Evolutionary conservation across 2,329 filamentous ascomycete species (phyloP).

Genomic region (Ophiostoma quercus): DNA sequence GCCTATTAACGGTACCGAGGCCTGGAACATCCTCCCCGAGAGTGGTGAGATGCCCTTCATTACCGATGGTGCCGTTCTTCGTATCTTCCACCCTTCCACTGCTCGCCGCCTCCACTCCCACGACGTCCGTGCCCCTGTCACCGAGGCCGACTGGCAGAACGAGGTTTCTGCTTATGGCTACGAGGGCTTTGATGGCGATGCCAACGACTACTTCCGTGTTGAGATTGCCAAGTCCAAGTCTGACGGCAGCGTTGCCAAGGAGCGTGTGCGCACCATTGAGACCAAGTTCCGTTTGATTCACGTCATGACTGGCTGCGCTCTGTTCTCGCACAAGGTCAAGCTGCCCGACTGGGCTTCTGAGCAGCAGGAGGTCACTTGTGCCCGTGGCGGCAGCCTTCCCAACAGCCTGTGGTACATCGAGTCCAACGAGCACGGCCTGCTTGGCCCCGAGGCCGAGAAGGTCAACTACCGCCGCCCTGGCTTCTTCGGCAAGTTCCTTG

Average conservation of each 20-base stretch:
- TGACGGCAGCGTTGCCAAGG: conserved; percentile 69
- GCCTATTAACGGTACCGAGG: conserved; percentile 70
- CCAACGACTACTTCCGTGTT: conserved; percentile 90
- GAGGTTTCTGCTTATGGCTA: conserved; percentile 97
- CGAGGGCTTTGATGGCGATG: conserved; percentile 92
- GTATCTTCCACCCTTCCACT: conserved; percentile 77
- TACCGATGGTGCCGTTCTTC: conserved; percentile 72
- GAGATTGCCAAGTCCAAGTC: conserved; percentile 93
- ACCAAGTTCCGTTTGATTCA: conserved; percentile 95
- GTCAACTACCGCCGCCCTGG: conserved; percentile 94
- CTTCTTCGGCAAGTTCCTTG: conserved; percentile 97
- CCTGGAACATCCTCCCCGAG: conserved; percentile 72
- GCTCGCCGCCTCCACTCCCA: conserved; percentile 92
- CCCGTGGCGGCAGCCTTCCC: conserved; percentile 80
- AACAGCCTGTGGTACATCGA: conserved; percentile 98
- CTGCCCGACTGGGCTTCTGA: conserved; percentile 96
- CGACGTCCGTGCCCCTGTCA: conserved; percentile 80
- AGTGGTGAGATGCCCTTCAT: conserved; percentile 51
- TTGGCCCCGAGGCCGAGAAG: conserved; percentile 73
- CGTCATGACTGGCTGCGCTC: conserved; percentile 89
- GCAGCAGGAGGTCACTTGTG: conserved; percentile 98
- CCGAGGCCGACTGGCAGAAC: conserved; percentile 88
- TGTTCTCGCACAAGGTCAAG: conserved; percentile 99
- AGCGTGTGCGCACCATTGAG: conserved; percentile 85
- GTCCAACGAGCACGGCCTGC: conserved; percentile 75